A percentile compares a stretch with the other conserved stretches of the same genome.
Conservation (phyloP, 768 basidiomycete genomes). For the Leccinellum albellum region DNA sequence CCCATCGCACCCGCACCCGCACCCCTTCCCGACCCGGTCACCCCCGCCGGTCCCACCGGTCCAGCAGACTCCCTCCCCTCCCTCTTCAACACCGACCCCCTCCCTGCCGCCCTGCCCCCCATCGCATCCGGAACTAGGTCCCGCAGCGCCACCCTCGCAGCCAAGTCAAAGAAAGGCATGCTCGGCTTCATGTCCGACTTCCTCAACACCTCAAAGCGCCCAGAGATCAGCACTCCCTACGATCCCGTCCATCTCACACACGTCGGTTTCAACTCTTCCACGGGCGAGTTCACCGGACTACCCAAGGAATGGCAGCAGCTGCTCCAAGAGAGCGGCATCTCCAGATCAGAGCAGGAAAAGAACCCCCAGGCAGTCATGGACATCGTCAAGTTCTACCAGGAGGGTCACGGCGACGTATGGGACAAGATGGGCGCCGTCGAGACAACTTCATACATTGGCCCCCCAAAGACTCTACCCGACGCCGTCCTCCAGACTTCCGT, state of each 20-base stretch:
- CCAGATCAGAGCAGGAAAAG: constrained; percentile 90
- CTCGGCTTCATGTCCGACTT: constrained; percentile 65
- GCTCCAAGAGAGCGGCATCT: constrained; percentile 93
- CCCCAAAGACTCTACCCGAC: constrained; percentile 36
- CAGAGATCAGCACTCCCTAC: constrained; percentile 95
- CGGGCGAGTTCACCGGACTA: constrained; percentile 95
- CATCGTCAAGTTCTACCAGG: constrained; percentile 98
- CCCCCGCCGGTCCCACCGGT: constrained; percentile 26
- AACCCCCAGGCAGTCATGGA: constrained; percentile 98
- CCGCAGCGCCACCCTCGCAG: constrained; percentile 40
- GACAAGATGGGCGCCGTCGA: constrained; percentile 74
- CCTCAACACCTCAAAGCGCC: constrained; percentile 69
- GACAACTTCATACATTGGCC: constrained; percentile 16
- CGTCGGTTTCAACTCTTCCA: constrained; percentile 98
- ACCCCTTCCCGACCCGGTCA: constrained; percentile 16
- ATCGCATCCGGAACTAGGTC: constrained; percentile 32
- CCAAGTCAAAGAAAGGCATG: constrained; percentile 61
- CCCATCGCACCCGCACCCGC: constrained; percentile 45
- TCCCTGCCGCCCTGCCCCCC: neutral
- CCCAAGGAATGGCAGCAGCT: constrained; percentile 99
- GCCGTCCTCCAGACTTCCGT: constrained; percentile 57
- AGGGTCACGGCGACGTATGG: constrained; percentile 77
- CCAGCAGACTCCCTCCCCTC: constrained; percentile 23
- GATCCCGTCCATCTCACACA: constrained; percentile 99
- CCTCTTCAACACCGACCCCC: constrained; percentile 13